A percentile compares a stretch with the other conserved stretches of the same genome.
Conservation (phyloP, 2,329 filamentous ascomycete species). For the Aphanocladium album region DNA sequence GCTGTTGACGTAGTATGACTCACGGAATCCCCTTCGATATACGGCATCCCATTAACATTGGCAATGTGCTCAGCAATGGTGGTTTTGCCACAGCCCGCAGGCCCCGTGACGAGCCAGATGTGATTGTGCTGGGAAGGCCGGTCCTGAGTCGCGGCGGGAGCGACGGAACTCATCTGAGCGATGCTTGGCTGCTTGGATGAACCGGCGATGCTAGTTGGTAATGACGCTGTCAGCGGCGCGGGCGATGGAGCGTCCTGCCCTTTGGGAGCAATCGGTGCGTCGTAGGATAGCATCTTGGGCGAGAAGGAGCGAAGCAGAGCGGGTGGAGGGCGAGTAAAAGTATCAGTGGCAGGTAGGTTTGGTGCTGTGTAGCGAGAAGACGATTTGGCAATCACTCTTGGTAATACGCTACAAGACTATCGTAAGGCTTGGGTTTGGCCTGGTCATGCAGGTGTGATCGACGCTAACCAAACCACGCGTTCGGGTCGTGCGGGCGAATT, state of each 20-base stretch:
- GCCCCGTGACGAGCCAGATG: conserved; percentile 77
- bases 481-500: conserved; percentile 9
- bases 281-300: conserved; percentile 46
- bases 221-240: conserved; percentile 20
- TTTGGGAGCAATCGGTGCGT: conserved; percentile 40
- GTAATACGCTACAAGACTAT: background rate
- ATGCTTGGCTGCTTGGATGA: conserved; percentile 18
- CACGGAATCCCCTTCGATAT: conserved; percentile 76
- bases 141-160: conserved; percentile 14
- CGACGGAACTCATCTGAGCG: conserved; percentile 6
- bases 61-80: conserved; percentile 66
- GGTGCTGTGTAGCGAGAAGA: background rate
- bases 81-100: conserved; percentile 74
- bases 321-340: conserved; percentile 2
- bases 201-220: conserved; percentile 26
- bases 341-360: background rate
- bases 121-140: conserved; percentile 47
- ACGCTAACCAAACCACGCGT: conserved; percentile 13
- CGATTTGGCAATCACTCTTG: background rate
- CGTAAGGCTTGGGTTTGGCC: background rate
- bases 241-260: conserved; percentile 30
- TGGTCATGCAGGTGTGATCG: conserved; percentile 13
- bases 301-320: background rate
- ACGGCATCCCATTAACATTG: conserved; percentile 58
- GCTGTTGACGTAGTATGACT: conserved; percentile 26